Evolutionary conservation across 495 filamentous ascomycete genomes (phyloP).

Genomic region (Patellaria atrata): DNA sequence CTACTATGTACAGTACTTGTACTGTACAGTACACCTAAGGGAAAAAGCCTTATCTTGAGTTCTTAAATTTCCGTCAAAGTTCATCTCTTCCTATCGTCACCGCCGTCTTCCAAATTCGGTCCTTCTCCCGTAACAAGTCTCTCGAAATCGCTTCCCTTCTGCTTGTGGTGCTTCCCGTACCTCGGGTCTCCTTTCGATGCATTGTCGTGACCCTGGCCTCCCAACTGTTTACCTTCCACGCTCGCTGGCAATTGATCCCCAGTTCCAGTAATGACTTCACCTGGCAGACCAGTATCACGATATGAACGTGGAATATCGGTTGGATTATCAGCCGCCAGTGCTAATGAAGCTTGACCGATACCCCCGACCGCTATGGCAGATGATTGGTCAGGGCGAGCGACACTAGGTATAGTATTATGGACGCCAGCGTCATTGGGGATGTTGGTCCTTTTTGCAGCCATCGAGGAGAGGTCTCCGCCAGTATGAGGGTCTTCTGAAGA

Average conservation of each 20-base stretch:
- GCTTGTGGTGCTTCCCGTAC: constrained; percentile 31
- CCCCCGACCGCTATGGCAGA: no score
- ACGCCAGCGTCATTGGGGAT: constrained; percentile 41
- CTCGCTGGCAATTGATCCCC: constrained; percentile 33
- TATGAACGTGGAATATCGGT: constrained; percentile 37
- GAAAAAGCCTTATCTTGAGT: no score
- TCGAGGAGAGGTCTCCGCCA: constrained; percentile 33
- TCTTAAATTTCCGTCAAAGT: no score
- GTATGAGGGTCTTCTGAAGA: constrained; percentile 14
- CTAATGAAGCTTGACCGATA: constrained; percentile 24
- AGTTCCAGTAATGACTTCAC: constrained; percentile 38
- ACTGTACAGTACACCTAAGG: no score
- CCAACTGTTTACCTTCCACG: constrained; percentile 35
- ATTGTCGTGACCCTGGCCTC: constrained; percentile 26
- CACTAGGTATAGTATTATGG: constrained; percentile 39
- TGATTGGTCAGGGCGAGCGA: constrained; percentile 39
- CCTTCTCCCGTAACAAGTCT: no score
- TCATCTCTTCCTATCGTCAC: no score
- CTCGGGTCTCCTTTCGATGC: constrained; percentile 27
- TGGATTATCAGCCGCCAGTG: constrained; percentile 37
- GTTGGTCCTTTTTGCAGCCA: constrained; percentile 38
- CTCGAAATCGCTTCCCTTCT: constrained; percentile 31
- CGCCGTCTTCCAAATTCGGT: no score
- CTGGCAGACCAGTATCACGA: constrained; percentile 32
- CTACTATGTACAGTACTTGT: no score